Conservation (phyloP, 2,329 filamentous ascomycete species). For the Orbilia javanica region DNA sequence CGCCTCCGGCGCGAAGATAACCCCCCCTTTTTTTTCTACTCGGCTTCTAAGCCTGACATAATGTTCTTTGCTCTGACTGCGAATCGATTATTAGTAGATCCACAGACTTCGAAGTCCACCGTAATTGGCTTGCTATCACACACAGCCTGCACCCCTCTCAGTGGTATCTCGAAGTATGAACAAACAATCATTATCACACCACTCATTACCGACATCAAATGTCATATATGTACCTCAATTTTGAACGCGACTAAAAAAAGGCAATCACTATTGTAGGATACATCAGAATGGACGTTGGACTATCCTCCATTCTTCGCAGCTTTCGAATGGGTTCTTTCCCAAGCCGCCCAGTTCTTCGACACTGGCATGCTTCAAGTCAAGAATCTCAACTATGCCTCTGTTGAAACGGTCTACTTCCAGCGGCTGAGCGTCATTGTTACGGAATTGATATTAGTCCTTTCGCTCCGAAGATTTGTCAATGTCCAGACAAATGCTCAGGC, state of each 20-base stretch:
- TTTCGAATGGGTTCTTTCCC: conserved; percentile 93
- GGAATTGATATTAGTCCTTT: conserved; percentile 85
- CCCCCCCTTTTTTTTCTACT: not conserved
- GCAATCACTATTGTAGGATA: conserved; percentile 71
- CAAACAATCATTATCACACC: not conserved
- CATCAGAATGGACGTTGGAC: conserved; percentile 99
- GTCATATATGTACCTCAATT: not conserved
- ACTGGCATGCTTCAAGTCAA: conserved; percentile 83
- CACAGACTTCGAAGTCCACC: conserved; percentile 98
- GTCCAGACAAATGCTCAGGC: conserved; percentile 33
- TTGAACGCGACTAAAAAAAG: conserved; percentile 18
- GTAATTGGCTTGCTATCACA: conserved; percentile 98
- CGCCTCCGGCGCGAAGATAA: conserved; percentile 49
- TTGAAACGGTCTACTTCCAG: conserved; percentile 95
- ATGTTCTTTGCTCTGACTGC: conserved; percentile 7
- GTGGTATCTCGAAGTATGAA: conserved; percentile 88
- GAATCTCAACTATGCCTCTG: conserved; percentile 87
- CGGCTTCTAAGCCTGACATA: not conserved
- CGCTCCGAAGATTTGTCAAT: conserved; percentile 76
- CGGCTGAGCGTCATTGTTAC: conserved; percentile 86
- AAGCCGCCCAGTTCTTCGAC: conserved; percentile 81
- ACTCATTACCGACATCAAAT: not conserved
- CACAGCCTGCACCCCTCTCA: conserved; percentile 85
- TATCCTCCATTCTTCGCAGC: conserved; percentile 98
- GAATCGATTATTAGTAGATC: conserved; percentile 78